These are phyloP conservation scores for Lactarius evosmus DNA, from an alignment of 768 basidiomycete species.

Conservation along the genomic window DNA sequence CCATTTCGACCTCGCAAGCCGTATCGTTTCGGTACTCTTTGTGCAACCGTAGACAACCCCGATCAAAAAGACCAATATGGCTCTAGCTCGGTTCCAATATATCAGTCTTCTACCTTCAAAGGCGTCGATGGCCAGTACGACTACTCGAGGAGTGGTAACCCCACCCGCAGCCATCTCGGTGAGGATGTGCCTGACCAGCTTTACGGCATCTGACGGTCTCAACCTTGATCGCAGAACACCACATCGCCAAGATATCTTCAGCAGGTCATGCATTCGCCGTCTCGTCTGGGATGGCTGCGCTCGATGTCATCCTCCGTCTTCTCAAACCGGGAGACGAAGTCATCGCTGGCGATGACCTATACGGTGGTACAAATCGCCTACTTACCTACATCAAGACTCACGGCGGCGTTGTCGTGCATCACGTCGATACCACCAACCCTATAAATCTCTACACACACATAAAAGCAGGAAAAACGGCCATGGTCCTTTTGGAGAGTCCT, in stretches of 20 bases:
- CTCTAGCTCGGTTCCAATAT: slow-evolving; percentile 92
- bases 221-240: slow-evolving; percentile 64
- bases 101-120: slow-evolving; percentile 98
- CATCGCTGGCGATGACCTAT: slow-evolving; percentile 95
- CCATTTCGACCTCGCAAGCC: slow-evolving; percentile 65
- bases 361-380: slow-evolving; percentile 96
- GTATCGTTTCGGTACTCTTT: slow-evolving; percentile 86
- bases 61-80: slow-evolving; percentile 94
- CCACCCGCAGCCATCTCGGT: slow-evolving; percentile 94
- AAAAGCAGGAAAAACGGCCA: slow-evolving; percentile 71
- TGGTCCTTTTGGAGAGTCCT: slow-evolving; percentile 96
- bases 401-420: slow-evolving; percentile 84
- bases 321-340: slow-evolving; percentile 95
- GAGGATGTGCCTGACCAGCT: slow-evolving; percentile 30
- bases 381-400: slow-evolving; percentile 85
- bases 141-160: slow-evolving; percentile 94
- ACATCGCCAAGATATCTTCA: slow-evolving; percentile 94
- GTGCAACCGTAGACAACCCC: slow-evolving; percentile 90
- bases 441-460: slow-evolving; percentile 59
- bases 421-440: slow-evolving; percentile 88
- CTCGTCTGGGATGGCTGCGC: slow-evolving; percentile 96
- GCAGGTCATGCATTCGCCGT: slow-evolving; percentile 88
- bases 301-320: slow-evolving; percentile 90
- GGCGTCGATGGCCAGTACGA: slow-evolving; percentile 87
- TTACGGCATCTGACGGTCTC: slow-evolving; percentile 2